Evolutionary conservation across 2,329 filamentous ascomycete genomes (phyloP), one percentile per base, ranked within the genome.

Genomic region (Xylogone sp.): DNA sequence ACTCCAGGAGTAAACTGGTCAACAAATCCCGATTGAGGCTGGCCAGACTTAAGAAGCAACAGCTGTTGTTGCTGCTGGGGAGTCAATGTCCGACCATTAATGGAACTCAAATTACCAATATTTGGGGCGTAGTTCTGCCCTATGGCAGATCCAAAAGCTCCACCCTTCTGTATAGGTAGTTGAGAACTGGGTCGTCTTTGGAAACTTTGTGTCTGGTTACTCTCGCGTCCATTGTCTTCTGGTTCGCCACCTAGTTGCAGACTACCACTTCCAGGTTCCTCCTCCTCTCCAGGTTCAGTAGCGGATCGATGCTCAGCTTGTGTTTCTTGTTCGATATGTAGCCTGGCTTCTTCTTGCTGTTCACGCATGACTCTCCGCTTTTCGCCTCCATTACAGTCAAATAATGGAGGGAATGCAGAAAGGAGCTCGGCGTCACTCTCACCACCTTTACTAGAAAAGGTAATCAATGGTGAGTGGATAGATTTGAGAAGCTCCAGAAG

Each of bases 221-320:
- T 70, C 46, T 82, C 79, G 18, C 75, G 74, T 18, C 69, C 64
- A 43, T 71, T 78, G 59, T 96, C 90, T 66, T 97, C 93, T 0
- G 93, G 93, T 66, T 97, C 93, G 43, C 93, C 93, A 52, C 93
- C 93, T 18, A 97, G 78, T 53, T 95, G 92, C 52, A 94, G 76
- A 66, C 93, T 97, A 13, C 83, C 83, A 59, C 88, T 88, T 68
- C 94, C 91, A 1, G 84, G 83, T 51, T 87, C 86, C 52, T 89
- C 90, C 57, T 96, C 91, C 22, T 78, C 76, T 43, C 78, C 75
- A 3, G 70, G 69, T 42, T 69, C 68, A 20, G 69, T 63, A 16
- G 72, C 69, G 21, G 75, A 72, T 56, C 77, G 75, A 19, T 80
- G 62, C 21, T 78, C 68, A 45, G 75, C 70, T 56, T 83, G 78